A percentile compares a stretch with the other conserved stretches of the same genome.
phyloP scores from a whole-genome alignment of 306 rosid species.

The Vigna nakashimae region DNA sequence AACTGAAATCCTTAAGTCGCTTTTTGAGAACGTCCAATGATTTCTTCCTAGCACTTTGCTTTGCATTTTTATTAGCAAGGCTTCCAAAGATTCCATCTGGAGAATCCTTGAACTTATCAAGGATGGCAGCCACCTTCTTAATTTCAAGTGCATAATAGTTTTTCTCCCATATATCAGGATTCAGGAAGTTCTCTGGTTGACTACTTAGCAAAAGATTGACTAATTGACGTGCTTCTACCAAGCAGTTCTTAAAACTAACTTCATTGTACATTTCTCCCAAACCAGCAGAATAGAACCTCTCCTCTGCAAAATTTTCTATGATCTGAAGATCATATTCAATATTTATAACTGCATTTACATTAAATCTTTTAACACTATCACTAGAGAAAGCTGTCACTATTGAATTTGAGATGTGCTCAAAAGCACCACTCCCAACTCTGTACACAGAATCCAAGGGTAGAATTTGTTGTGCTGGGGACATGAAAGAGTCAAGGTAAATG shows the following conservation, averaged over 20 bases:
- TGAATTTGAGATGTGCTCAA: constrained; percentile 78
- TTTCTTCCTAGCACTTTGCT: constrained; percentile 81
- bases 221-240: constrained; percentile 82
- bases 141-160: constrained; percentile 79
- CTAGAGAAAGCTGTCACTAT: constrained; percentile 74
- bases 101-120: constrained; percentile 87
- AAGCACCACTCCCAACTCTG: constrained; percentile 82
- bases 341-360: constrained; percentile 65
- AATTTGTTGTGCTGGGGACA: constrained; percentile 84
- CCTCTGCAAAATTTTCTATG: constrained; percentile 88
- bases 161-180: constrained; percentile 83
- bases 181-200: constrained; percentile 94
- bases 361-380: constrained; percentile 85
- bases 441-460: constrained; percentile 80
- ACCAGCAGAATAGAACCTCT: constrained; percentile 72
- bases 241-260: constrained; percentile 69
- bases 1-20: constrained; percentile 85
- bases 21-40: constrained; percentile 86
- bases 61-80: constrained; percentile 73
- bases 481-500: constrained; percentile 73
- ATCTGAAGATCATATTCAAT: constrained; percentile 65
- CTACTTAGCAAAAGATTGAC: constrained; percentile 79
- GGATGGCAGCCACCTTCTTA: constrained; percentile 78
- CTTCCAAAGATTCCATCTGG: constrained; percentile 89
- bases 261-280: constrained; percentile 72